Base-by-base conservation (phyloP, 768 basidiomycete genomes). In the Boletus pseudopeckii region DNA sequence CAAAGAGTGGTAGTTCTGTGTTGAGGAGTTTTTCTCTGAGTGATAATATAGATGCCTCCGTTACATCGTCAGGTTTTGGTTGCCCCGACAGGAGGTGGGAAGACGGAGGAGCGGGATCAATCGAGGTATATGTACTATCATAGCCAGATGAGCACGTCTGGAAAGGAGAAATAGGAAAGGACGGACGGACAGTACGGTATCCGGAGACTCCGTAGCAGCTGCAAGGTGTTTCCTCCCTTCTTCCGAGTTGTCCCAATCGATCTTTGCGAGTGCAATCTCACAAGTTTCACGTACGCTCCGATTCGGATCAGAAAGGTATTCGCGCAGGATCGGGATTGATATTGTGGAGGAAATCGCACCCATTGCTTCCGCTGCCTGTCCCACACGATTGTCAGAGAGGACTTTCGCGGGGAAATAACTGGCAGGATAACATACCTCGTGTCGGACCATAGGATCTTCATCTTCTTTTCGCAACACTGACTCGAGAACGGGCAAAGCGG, bases 361-460 rank as follows among this genome's bases (percentile, higher is more conserved):
- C 77, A 99, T 88, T 9, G 97, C 97, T 73, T 99, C 97, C n/a
- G 97, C 97, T 46, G 96, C 94, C 90, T 95, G 58, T 44, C 58
- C 57, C 59, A 47, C 50, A 52, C 54, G 58, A 49, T 52, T 41
- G 39, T 61, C 57, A 59, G 42, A 51, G 39, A 40, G 38, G 45
- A 37, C 13, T n/a, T 39, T 14, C 8, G 20, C 37, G 20, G 26
- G 37, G 50, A 26, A n/a, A 36, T 33, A 45, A 13, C 26, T 5
- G 30, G n/a, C 32, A 33, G 43, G 18, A 34, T 15, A 44, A 62
- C 76, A 54, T 60, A 90, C 92, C 81, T 99, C 97, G 74, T 99
- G 97, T 50, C 97, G 79, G 56, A 98, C 97, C 97, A 99, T 99
- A 0, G 92, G 86, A 69, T 96, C 89, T 67, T 95, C 87, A 17